Conservation (phyloP, 1,139 yeast genomes). For the Kurtzmaniella quercitrusa region DNA sequence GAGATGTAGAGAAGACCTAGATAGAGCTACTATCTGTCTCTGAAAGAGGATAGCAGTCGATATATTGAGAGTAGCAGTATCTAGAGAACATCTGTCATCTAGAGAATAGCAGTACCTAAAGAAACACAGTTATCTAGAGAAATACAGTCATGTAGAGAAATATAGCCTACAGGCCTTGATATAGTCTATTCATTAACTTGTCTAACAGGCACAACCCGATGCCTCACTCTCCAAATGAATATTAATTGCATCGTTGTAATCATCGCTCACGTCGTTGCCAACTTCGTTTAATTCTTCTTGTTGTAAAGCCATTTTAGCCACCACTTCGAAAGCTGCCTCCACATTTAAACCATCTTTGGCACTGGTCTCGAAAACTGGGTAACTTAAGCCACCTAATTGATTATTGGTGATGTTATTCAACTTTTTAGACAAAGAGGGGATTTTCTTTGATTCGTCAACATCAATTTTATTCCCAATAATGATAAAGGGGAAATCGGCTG, state of each 20-base stretch:
- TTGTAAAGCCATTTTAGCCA: slow-evolving; percentile 90
- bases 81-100: no score
- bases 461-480: slow-evolving; percentile 94
- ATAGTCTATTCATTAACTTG: background rate
- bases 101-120: no score
- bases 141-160: no score
- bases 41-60: no score
- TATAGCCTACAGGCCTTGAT: background rate
- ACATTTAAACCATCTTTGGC: slow-evolving; percentile 94
- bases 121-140: no score
- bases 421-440: slow-evolving; percentile 70
- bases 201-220: slow-evolving; percentile 70
- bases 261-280: slow-evolving; percentile 67
- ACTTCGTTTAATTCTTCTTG: slow-evolving; percentile 88
- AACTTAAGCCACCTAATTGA: slow-evolving; percentile 69
- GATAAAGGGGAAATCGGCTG: slow-evolving; percentile 93
- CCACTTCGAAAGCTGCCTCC: slow-evolving; percentile 92
- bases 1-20: no score
- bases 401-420: slow-evolving; percentile 79
- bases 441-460: slow-evolving; percentile 85
- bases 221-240: slow-evolving; percentile 85
- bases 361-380: slow-evolving; percentile 91
- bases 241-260: slow-evolving; percentile 93
- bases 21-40: no score
- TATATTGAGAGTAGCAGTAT: no score